These are phyloP conservation scores for Centella asiatica DNA, from an alignment of 129 eudicot species.

Conservation along the genomic window DNA sequence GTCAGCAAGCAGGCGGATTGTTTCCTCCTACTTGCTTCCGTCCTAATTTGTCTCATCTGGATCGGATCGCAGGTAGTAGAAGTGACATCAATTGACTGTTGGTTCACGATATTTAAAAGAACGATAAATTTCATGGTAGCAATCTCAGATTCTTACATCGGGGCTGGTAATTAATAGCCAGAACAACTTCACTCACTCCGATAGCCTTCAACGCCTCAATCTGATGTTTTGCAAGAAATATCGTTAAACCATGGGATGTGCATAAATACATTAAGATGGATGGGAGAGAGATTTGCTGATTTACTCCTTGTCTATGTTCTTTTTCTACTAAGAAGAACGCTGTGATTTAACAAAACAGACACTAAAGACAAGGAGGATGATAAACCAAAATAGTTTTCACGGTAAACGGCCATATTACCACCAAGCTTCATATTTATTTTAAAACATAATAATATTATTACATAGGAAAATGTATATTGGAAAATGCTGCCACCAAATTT, in stretches of 20 bases:
- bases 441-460: no score
- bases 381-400: not conserved
- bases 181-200: conserved; percentile 92
- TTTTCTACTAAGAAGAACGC: no score
- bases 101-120: not conserved
- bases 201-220: conserved; percentile 88
- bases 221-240: conserved; percentile 31
- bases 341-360: no score
- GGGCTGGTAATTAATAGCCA: conserved; percentile 98
- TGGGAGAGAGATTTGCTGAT: not conserved
- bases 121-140: not conserved
- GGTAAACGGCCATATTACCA: not conserved
- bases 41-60: no score
- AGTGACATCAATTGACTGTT: not conserved
- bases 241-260: not conserved
- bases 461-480: no score
- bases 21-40: no score
- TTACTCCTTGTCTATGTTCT: not conserved
- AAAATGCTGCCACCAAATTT: no score
- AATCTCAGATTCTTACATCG: conserved; percentile 49
- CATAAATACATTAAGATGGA: not conserved
- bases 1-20: no score
- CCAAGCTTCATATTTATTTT: not conserved
- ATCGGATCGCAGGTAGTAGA: conserved; percentile 42
- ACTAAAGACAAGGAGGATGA: no score